Base-by-base conservation (phyloP, 306 rosid species). In the Trifolium repens region DNA sequence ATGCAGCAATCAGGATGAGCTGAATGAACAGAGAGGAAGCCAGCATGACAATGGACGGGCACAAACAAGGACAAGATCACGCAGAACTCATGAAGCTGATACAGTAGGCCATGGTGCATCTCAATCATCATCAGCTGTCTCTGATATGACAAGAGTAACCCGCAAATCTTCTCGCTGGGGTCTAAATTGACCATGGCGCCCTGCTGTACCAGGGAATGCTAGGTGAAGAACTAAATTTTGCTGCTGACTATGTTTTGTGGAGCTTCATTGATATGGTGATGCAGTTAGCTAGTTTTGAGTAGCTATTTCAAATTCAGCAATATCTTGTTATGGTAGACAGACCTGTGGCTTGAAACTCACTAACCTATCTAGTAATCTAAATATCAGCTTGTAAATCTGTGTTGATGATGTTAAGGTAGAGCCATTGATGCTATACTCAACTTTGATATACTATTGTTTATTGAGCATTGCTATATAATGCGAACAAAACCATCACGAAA, bases 1-100 rank as follows among this genome's bases (percentile, higher is more conserved):
- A 79, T 34, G 83, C 59, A 62, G 76, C 79, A 70, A 54, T 78
- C 82, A 74, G 73, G 88, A 82, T 24, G 85, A 69, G 65, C 59
- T 39, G 71, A 80, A 84, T 73, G 80, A 72, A 72, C 11, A 4
- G 35, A 75, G 22, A 42, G 84, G 6, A 68, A 84, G 71, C 74
- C 87, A 80, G 44, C 77, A 15, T 27, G 44, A 7, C 55, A 46
- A 50, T 19, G 65, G 35, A 39, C 13, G 26, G 17, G 37, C 14
- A 14, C 60, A 5, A 11, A 81, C 61, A 69, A 74, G 80, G 39
- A 16, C 40, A 17, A 84, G 61, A 78, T 3, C n/a, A 39, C 1
- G 4, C 1, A 59, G 69, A 74, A 70, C 47, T 10, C 47, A 40
- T 12, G 64, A 68, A 65, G 79, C 76, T 73, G 54, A 69, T 55